These are phyloP conservation scores for Psilocybe sp. DNA, from an alignment of 768 basidiomycete genomes.

Conservation along the genomic window DNA sequence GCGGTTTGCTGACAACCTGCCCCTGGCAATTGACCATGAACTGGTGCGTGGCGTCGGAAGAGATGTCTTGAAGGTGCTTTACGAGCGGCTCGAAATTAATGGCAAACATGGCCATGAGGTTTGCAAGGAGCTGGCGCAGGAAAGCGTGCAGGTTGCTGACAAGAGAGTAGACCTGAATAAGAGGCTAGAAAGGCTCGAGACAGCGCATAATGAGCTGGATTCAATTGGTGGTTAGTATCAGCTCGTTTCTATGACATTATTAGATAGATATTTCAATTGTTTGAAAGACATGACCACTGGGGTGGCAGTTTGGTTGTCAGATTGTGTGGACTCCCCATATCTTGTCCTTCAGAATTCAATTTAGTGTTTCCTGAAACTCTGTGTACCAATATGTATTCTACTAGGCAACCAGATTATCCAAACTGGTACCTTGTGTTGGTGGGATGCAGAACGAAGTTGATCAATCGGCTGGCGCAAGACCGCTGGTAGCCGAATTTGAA, in stretches of 20 bases:
- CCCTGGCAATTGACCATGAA: slow-evolving; percentile 50
- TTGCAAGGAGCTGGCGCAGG: slow-evolving; percentile 47
- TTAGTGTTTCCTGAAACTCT: too few species aligned
- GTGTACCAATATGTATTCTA: too few species aligned
- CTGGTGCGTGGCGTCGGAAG: slow-evolving; percentile 47
- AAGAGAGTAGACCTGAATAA: slow-evolving; percentile 44
- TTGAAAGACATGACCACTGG: too few species aligned
- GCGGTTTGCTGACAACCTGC: slow-evolving; percentile 52
- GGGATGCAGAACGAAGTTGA: too few species aligned
- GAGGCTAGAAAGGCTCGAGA: slow-evolving; percentile 44
- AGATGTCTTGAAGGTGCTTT: slow-evolving; percentile 41
- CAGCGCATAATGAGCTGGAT: slow-evolving; percentile 38
- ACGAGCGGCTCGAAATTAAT: slow-evolving; percentile 46
- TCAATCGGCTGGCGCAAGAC: too few species aligned
- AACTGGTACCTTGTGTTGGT: too few species aligned
- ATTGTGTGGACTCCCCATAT: too few species aligned
- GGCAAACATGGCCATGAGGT: slow-evolving; percentile 38
- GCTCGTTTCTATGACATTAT: neutral
- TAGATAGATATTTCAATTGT: too few species aligned
- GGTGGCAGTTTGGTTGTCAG: too few species aligned
- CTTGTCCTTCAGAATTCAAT: too few species aligned
- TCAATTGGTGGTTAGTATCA: slow-evolving; percentile 4
- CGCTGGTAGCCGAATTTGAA: too few species aligned
- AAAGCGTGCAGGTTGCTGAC: slow-evolving; percentile 37
- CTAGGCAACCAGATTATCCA: too few species aligned